Evolutionary conservation across 768 basidiomycete genomes (phyloP), one percentile per base, ranked within the genome.

Genomic region (Naematelia aurantialba): DNA sequence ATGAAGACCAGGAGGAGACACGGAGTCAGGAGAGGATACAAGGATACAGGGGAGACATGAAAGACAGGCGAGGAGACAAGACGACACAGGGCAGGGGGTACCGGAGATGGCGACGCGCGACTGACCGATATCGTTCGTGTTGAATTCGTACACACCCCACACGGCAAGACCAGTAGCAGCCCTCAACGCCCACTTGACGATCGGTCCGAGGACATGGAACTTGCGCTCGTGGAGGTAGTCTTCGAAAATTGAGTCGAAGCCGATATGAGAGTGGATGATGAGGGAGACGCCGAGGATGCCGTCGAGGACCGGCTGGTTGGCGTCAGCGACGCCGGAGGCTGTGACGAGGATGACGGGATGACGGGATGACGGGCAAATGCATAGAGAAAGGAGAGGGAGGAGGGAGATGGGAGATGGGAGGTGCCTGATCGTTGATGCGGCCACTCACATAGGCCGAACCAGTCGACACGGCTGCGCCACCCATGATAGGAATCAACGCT

Each of bases 41-140:
- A 44, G 12, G 42, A 44, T 12, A 19, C 12, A 19, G 42, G 19
- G 42, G 12, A 44, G 42, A 44, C 19, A 44, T 12, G 3, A 48
- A 47, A 27, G 30, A 29, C 12, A 58, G 2, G 21, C 12, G 8
- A 13, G 45, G 24, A 39, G 19, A 19, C 29, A 30, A 12, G 42
- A 44, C 19, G 42, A 44, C n/a, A n/a, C n/a, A n/a, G n/a, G n/a
- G n/a, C n/a, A n/a, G n/a, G n/a, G n/a, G n/a, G n/a, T n/a, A n/a
- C n/a, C n/a, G n/a, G n/a, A 26, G 25, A 47, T 47, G 46, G 46
- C 8, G 46, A 21, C 21, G n/a, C n/a, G n/a, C n/a, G 5, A 82
- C 89, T 66, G 67, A 96, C 96, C 93, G 63, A 99, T 86, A 75
- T 98, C 94, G 74, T 94, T 91, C 45, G 96, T 97, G 81, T 98